Percentiles rank a stretch among this genome's conserved stretches.
phyloP scores from a whole-genome alignment of 177 flowering plant species.

The Vitis hybrid region DNA sequence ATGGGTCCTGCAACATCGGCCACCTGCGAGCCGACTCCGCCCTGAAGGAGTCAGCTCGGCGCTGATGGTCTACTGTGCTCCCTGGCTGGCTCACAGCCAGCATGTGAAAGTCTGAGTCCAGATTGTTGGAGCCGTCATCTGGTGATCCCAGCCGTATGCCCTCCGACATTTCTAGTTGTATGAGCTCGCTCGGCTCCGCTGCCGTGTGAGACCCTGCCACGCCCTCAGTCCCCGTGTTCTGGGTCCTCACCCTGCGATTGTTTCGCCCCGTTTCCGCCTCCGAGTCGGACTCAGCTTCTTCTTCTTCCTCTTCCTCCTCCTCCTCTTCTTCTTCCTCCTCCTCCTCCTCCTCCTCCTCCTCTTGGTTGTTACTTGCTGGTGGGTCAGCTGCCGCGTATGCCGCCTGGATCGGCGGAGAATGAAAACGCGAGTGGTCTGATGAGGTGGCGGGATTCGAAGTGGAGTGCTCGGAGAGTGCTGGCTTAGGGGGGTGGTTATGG shows the following conservation, averaged over 20 bases:
- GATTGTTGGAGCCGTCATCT: conserved; percentile 67
- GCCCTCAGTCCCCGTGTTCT: background rate
- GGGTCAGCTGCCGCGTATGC: conserved; percentile 23
- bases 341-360: conserved; percentile 1
- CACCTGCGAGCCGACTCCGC: conserved; percentile 46
- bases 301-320: conserved; percentile 52
- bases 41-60: conserved; percentile 27
- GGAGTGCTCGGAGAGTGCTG: conserved; percentile 92
- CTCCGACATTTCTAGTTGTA: conserved; percentile 83
- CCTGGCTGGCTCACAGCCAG: conserved; percentile 24
- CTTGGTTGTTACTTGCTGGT: conserved; percentile 13
- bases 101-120: conserved; percentile 59
- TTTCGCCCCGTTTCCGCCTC: conserved; percentile 43
- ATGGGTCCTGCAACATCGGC: conserved; percentile 36
- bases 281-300: conserved; percentile 46
- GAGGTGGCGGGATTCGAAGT: conserved; percentile 71
- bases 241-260: background rate
- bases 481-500: conserved; percentile 52
- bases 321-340: conserved; percentile 36
- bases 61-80: conserved; percentile 26
- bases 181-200: conserved; percentile 64
- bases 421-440: conserved; percentile 39
- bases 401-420: conserved; percentile 30
- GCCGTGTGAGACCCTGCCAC: conserved; percentile 3
- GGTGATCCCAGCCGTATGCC: conserved; percentile 85